A percentile compares a stretch with the other conserved stretches of the same genome.
phyloP scores from a whole-genome alignment of 139 green algal species.

The Picocystis salinarum region DNA sequence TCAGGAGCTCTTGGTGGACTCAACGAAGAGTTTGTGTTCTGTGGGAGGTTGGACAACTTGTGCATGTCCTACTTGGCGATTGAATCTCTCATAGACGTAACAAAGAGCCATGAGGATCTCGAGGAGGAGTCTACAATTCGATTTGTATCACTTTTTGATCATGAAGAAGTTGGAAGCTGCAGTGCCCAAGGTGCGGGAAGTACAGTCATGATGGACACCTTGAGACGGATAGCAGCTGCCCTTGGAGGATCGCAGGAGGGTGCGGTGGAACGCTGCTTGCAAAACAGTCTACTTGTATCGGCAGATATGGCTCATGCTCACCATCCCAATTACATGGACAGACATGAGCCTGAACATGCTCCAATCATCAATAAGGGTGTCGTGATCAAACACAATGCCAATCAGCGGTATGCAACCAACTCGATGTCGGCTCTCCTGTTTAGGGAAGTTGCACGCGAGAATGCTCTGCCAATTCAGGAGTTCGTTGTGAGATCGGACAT shows the following conservation, averaged over 20 bases:
- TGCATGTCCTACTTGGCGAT: conserved; percentile 51
- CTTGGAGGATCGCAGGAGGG: conserved; percentile 24
- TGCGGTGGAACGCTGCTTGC: conserved; percentile 32
- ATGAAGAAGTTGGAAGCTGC: conserved; percentile 77
- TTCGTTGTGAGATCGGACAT: conserved; percentile 88
- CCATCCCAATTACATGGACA: conserved; percentile 74
- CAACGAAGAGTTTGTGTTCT: conserved; percentile 68
- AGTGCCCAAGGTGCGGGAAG: conserved; percentile 62
- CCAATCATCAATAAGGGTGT: conserved; percentile 35
- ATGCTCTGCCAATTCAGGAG: conserved; percentile 18
- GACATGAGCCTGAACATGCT: conserved; percentile 23
- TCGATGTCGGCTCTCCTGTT: conserved; percentile 62
- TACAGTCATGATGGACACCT: conserved; percentile 72
- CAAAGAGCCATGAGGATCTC: conserved; percentile 12
- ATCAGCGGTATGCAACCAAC: conserved; percentile 90
- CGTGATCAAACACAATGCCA: conserved; percentile 88
- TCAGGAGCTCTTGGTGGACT: conserved; percentile 35
- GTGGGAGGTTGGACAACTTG: conserved; percentile 88
- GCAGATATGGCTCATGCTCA: conserved; percentile 93
- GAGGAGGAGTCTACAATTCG: conserved; percentile 46
- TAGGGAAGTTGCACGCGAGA: conserved; percentile 31
- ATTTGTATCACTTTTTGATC: conserved; percentile 77
- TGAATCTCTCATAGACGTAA: conserved; percentile 42
- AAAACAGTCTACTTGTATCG: conserved; percentile 53
- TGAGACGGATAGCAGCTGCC: conserved; percentile 34